Evolutionary conservation across 805 yeast genomes (phyloP).

Genomic region (Candida odintsovae): DNA sequence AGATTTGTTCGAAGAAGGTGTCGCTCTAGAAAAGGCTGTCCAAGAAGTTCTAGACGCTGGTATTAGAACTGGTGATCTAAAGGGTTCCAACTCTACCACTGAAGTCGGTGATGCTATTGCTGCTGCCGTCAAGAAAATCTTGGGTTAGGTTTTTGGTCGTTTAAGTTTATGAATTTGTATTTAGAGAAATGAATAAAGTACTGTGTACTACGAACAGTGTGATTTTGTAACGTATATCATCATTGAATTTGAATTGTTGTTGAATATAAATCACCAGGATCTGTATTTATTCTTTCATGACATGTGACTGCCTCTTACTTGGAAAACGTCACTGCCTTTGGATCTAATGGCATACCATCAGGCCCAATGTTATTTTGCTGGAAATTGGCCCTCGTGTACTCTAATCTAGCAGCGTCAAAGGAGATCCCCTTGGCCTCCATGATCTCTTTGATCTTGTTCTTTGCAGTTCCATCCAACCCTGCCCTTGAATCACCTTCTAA

Average conservation of each 20-base stretch:
- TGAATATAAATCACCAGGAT: neutral
- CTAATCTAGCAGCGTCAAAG: slow-evolving; percentile 67
- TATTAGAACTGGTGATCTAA: slow-evolving; percentile 85
- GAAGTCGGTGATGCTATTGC: slow-evolving; percentile 96
- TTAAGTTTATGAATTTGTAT: neutral
- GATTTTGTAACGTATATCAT: neutral
- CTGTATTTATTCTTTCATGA: neutral
- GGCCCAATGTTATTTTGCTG: slow-evolving; percentile 48
- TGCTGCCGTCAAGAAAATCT: slow-evolving; percentile 54
- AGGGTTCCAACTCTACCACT: slow-evolving; percentile 74
- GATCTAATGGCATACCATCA: slow-evolving; percentile 66
- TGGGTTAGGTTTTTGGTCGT: slow-evolving; percentile 24
- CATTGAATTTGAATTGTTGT: neutral
- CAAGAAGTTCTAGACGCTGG: slow-evolving; percentile 74
- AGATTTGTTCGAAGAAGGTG: slow-evolving; percentile 78
- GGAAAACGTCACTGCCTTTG: slow-evolving; percentile 49
- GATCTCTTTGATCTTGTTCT: slow-evolving; percentile 41
- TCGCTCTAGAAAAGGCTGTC: slow-evolving; percentile 85
- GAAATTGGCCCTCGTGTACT: slow-evolving; percentile 42
- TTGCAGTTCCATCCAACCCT: slow-evolving; percentile 57
- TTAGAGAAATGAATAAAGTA: neutral
- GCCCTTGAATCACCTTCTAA: slow-evolving; percentile 48
- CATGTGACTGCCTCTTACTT: slow-evolving; percentile 3
- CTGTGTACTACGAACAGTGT: neutral
- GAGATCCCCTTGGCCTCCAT: slow-evolving; percentile 47